Percentiles rank a stretch among this genome's conserved stretches.
These are phyloP conservation scores for Tripidium arundinaceum DNA, from an alignment of 202 grass and related monocot genomes.

Conservation along the genomic window DNA sequence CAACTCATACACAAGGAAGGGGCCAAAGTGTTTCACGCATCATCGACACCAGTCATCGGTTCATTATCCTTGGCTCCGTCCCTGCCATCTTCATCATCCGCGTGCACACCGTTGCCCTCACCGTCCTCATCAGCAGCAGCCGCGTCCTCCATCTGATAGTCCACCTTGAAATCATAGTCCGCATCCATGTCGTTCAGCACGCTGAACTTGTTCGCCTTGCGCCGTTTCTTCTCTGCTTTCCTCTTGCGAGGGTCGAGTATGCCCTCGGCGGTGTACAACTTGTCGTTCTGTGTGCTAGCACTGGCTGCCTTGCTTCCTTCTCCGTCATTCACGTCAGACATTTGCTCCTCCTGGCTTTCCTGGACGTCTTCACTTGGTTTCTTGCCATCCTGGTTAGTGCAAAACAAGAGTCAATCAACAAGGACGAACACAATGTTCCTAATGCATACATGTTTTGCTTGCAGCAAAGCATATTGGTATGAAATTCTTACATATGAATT, in stretches of 20 bases:
- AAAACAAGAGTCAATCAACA: conserved; percentile 17
- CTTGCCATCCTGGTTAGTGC: conserved; percentile 36
- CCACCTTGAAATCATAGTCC: conserved; percentile 92
- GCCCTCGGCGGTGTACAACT: conserved; percentile 68
- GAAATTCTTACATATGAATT: not conserved
- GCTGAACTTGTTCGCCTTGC: conserved; percentile 49
- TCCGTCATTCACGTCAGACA: conserved; percentile 36
- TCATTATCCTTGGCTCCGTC: conserved; percentile 30
- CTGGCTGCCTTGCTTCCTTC: conserved; percentile 37
- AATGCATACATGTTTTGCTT: not conserved
- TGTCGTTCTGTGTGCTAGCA: conserved; percentile 52
- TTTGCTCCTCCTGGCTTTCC: conserved; percentile 42
- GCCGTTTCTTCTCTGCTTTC: conserved; percentile 73
- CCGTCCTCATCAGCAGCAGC: not conserved
- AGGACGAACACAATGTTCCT: not conserved
- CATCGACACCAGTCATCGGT: conserved; percentile 51
- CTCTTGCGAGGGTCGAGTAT: conserved; percentile 76
- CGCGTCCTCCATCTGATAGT: conserved; percentile 68
- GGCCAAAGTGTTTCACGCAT: conserved; percentile 13
- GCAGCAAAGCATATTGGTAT: not conserved
- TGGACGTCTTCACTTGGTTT: not conserved
- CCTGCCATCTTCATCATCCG: not conserved
- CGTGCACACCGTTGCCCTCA: conserved; percentile 4
- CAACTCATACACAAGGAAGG: not conserved
- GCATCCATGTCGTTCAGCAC: conserved; percentile 62